A percentile compares a stretch with the other conserved stretches of the same genome.
These are phyloP conservation scores for Panicum miliaceum DNA, from an alignment of 176 grass and related monocot genomes.

Conservation along the genomic window DNA sequence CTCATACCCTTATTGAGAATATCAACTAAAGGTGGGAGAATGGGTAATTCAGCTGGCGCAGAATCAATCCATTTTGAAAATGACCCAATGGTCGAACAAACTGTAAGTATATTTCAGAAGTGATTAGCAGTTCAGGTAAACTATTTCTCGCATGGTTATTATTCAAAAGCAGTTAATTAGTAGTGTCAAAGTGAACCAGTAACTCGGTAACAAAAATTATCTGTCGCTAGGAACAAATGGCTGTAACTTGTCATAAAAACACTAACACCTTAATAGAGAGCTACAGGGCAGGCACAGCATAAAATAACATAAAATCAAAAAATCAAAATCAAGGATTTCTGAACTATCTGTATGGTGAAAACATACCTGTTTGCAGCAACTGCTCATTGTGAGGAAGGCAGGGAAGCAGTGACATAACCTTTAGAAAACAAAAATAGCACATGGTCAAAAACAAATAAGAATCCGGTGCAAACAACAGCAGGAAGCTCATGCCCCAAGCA, in stretches of 20 bases:
- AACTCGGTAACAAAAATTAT: conserved; percentile 13
- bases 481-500: conserved; percentile 6
- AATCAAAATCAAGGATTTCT: conserved; percentile 21
- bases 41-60: conserved; percentile 72
- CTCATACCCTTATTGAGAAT: conserved; percentile 92
- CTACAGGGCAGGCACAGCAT: conserved; percentile 25
- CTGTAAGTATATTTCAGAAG: conserved; percentile 59
- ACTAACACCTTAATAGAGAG: conserved; percentile 17
- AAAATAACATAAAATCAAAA: conserved; percentile 8
- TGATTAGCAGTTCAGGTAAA: conserved; percentile 30
- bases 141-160: background rate
- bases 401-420: conserved; percentile 91
- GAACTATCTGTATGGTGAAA: conserved; percentile 33
- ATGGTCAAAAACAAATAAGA: conserved; percentile 25
- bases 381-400: conserved; percentile 73
- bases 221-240: conserved; percentile 7
- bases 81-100: conserved; percentile 86
- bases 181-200: background rate
- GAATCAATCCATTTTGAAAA: conserved; percentile 98
- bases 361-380: conserved; percentile 85
- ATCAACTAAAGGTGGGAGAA: conserved; percentile 89
- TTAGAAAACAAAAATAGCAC: conserved; percentile 41
- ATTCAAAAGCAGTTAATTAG: background rate
- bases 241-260: conserved; percentile 25
- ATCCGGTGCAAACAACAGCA: background rate